Evolutionary conservation across 225 moss, liverwort and hornwort genomes (phyloP), one percentile per base, ranked within the genome.

Genomic region (Asterella californica): DNA sequence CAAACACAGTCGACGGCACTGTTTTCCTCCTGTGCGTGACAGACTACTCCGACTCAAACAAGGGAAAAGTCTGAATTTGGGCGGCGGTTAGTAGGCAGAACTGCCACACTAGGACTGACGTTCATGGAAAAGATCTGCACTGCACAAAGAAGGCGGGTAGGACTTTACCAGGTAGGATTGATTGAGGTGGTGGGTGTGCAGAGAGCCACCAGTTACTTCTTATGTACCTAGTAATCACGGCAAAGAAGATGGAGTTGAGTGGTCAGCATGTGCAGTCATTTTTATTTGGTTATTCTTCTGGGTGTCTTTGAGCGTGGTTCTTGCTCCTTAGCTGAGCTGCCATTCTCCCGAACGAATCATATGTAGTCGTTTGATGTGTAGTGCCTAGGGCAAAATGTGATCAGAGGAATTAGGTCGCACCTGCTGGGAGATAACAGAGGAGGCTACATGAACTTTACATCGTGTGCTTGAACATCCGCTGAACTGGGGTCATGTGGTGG

Each of bases 401-500:
- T 49, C 30, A 53, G 48, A 67, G 34, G 17, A 34, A 19, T 1
- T 67, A 10, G 6, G 3, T 66, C 14, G 2, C 15, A 64, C 0
- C 34, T 67, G 67, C 33, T 67, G 33, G 33, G 67, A 67, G 67
- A 34, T 24, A 34, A 32, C 67, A 36, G 33, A 67, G 29, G 67
- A 67, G 64, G 27, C 64, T 6, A 36, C 15, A 45, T 53, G 52
- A 25, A 74, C 52, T 32, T 38, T 6, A 22, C 59, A 76, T 59
- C 34, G 59, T 57, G 37, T 76, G 57, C 34, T 76, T 57, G 53
- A 27, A 24, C 75, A 36, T 76, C 37, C 38, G 62, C 62, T 77
- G 46, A 77, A 64, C 11, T 62, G 76, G n/a, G 63, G 47, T 64
- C 63, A 77, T 77, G 42, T 77, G 64, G 63, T 77, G 62, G 60